These are phyloP conservation scores for Ascochyta pisi DNA, from an alignment of 2,329 filamentous ascomycete species.

Conservation along the genomic window DNA sequence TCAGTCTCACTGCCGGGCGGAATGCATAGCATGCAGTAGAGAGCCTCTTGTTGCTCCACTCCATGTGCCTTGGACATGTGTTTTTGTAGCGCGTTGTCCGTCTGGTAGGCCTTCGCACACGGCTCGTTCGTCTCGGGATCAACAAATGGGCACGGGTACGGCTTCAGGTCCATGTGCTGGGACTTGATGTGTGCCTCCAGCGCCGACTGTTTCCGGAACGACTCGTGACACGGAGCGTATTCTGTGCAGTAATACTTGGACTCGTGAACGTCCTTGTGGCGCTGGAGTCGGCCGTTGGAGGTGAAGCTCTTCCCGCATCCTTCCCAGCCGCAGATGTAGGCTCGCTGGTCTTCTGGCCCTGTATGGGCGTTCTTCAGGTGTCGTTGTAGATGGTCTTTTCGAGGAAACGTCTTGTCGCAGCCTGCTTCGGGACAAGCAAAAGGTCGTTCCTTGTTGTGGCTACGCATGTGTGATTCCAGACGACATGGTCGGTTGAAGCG, in stretches of 20 bases:
- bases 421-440: conserved; percentile 73
- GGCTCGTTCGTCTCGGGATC: conserved; percentile 58
- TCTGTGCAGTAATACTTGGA: conserved; percentile 78
- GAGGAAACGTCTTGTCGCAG: conserved; percentile 85
- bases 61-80: conserved; percentile 76
- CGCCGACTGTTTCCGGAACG: conserved; percentile 87
- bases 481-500: conserved; percentile 87
- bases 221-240: conserved; percentile 73
- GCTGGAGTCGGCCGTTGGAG: conserved; percentile 76
- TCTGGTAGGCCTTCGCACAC: conserved; percentile 77
- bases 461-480: conserved; percentile 76
- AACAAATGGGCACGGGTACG: conserved; percentile 73
- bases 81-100: conserved; percentile 70
- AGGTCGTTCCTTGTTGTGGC: conserved; percentile 84
- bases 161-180: conserved; percentile 74
- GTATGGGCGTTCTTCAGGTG: conserved; percentile 85
- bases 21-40: conserved; percentile 78
- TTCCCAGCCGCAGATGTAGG: conserved; percentile 73
- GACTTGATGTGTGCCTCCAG: conserved; percentile 81
- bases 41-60: conserved; percentile 61
- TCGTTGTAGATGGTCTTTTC: conserved; percentile 83
- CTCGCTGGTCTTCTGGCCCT: conserved; percentile 60
- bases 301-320: conserved; percentile 82
- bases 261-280: conserved; percentile 80
- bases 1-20: conserved; percentile 38